phyloP scores from a whole-genome alignment of 257 asterid genomes.

The Rehmannia glutinosa region DNA sequence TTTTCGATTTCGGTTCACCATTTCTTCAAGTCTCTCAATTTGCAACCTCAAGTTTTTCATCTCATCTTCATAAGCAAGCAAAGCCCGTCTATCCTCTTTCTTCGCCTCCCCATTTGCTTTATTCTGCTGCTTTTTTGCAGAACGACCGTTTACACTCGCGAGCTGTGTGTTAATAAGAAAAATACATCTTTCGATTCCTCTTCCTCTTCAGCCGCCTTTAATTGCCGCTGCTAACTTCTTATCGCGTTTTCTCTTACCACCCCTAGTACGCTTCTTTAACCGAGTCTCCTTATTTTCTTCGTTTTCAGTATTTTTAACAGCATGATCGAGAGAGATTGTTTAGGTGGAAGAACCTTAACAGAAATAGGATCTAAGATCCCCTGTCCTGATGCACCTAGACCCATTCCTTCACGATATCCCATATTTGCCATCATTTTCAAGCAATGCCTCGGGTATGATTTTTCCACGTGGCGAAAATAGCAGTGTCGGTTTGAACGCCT shows the following conservation, averaged over 20 bases:
- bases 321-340: constrained; percentile 84
- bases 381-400: constrained; percentile 91
- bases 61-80: constrained; percentile 76
- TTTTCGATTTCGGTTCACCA: constrained; percentile 75
- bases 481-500: constrained; percentile 86
- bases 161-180: constrained; percentile 76
- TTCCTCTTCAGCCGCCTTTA: constrained; percentile 68
- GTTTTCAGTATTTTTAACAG: constrained; percentile 37
- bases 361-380: constrained; percentile 81
- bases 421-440: constrained; percentile 98
- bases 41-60: constrained; percentile 62
- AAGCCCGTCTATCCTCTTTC: constrained; percentile 56
- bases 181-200: constrained; percentile 75
- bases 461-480: constrained; percentile 90
- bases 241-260: constrained; percentile 86
- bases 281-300: constrained; percentile 32
- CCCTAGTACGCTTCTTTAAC: constrained; percentile 71
- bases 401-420: constrained; percentile 99
- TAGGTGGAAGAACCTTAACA: constrained; percentile 68
- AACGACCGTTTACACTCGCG: too few relatives aligned
- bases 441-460: constrained; percentile 97
- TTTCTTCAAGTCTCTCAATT: constrained; percentile 69
- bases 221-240: constrained; percentile 73
- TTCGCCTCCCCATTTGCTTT: constrained; percentile 40
- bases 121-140: constrained; percentile 44